A percentile compares a stretch with the other conserved stretches of the same genome.
These are phyloP conservation scores for Buxus sempervirens DNA, from an alignment of 164 flowering plant genomes.

Conservation along the genomic window DNA sequence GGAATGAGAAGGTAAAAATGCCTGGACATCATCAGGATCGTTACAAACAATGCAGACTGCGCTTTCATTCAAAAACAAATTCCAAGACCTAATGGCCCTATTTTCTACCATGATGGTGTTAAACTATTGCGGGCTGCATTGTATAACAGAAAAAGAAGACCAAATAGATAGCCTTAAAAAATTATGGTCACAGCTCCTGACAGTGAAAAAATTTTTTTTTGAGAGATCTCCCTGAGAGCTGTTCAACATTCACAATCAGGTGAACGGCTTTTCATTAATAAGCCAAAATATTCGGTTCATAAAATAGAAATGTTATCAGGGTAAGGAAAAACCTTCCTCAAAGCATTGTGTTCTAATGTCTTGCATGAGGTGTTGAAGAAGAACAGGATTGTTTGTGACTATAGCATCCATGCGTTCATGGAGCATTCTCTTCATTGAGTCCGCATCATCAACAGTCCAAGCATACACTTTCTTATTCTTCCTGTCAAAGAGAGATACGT, in stretches of 20 bases:
- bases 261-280: too few relatives aligned
- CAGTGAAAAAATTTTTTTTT: too few relatives aligned
- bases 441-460: conserved; percentile 91
- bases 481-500: conserved; percentile 31
- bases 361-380: conserved; percentile 69
- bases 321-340: conserved; percentile 61
- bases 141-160: too few relatives aligned
- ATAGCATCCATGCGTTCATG: conserved; percentile 66
- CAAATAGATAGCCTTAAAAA: too few relatives aligned
- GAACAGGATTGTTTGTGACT: conserved; percentile 67
- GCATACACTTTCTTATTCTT: conserved; percentile 78
- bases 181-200: too few relatives aligned
- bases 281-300: background rate
- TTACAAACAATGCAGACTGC: too few relatives aligned
- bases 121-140: too few relatives aligned
- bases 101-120: too few relatives aligned
- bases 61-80: too few relatives aligned
- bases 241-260: background rate
- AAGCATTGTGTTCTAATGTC: conserved; percentile 58
- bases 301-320: conserved; percentile 1
- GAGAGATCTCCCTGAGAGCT: background rate
- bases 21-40: too few relatives aligned
- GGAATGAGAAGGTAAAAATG: too few relatives aligned
- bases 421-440: conserved; percentile 68
- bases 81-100: too few relatives aligned